A percentile compares a stretch with the other conserved stretches of the same genome.
Conservation (phyloP, 2,329 filamentous ascomycete genomes). For the Ceratocystis cacaofunesta region DNA sequence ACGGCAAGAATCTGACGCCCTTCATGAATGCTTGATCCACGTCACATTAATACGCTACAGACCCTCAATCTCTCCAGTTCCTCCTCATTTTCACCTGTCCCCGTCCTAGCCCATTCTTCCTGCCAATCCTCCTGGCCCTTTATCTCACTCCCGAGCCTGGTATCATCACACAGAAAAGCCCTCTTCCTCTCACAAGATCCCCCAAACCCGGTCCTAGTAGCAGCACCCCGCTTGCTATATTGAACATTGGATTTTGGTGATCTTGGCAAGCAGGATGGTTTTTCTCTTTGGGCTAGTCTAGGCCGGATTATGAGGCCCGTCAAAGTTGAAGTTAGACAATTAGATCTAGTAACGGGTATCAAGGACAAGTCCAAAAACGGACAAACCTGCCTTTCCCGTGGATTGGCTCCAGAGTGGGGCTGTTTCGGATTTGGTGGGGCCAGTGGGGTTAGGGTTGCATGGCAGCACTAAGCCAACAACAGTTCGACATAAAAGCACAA, state of each 20-base stretch:
- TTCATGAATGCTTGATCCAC: background rate
- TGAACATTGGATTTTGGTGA: background rate
- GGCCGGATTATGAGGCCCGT: background rate
- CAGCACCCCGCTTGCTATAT: background rate
- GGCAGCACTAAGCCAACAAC: no score
- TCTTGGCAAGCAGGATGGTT: background rate
- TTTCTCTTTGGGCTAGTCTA: background rate
- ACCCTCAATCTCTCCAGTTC: background rate
- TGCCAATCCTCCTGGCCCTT: background rate
- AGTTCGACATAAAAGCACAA: no score
- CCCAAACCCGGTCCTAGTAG: background rate
- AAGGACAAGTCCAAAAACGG: background rate
- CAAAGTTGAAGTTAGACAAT: background rate
- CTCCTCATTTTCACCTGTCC: background rate
- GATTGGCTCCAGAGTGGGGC: background rate
- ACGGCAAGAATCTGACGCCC: conserved; percentile 1
- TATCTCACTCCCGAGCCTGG: background rate
- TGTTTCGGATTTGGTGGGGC: background rate
- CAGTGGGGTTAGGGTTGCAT: background rate
- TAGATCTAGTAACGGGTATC: background rate
- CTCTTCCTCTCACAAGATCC: background rate
- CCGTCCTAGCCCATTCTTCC: background rate
- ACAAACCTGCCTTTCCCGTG: background rate
- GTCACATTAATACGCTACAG: background rate
- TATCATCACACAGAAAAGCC: background rate